A percentile compares a stretch with the other conserved stretches of the same genome.
These are phyloP conservation scores for Ceratocystis huliohia DNA, from an alignment of 2,329 filamentous ascomycete species.

Conservation along the genomic window DNA sequence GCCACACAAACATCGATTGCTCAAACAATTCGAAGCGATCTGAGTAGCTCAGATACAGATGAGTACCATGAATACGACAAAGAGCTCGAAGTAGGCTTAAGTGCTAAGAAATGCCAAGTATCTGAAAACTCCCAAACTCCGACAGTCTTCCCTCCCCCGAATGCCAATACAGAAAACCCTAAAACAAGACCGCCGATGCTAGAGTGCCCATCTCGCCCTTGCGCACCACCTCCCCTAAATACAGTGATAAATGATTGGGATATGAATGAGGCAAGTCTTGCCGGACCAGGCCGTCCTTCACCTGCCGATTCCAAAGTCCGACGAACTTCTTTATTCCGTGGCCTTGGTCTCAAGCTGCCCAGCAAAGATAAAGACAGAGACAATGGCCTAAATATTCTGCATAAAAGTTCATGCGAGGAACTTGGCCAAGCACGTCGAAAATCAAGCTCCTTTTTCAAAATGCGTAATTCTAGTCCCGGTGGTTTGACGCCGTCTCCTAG, in stretches of 20 bases:
- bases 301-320: not conserved
- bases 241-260: conserved; percentile 5
- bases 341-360: conserved; percentile 12
- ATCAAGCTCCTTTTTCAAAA: conserved; percentile 12
- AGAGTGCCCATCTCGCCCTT: not conserved
- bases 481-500: not conserved
- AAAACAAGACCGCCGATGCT: not conserved
- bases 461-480: conserved; percentile 2
- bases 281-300: not conserved
- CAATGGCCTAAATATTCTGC: not conserved
- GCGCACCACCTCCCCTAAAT: not conserved
- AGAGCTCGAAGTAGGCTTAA: not conserved
- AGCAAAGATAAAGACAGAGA: not conserved
- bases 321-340: conserved; percentile 5
- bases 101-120: not conserved
- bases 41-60: conserved; percentile 1
- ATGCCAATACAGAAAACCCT: not conserved
- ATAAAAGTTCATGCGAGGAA: not conserved
- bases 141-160: not conserved
- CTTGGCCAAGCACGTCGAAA: not conserved
- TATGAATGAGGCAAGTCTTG: not conserved
- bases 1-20: not conserved
- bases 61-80: not conserved
- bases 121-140: not conserved
- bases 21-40: not conserved